Base-by-base conservation (phyloP, 108 stramenopile genomes). In the Nitzschia sp. region DNA sequence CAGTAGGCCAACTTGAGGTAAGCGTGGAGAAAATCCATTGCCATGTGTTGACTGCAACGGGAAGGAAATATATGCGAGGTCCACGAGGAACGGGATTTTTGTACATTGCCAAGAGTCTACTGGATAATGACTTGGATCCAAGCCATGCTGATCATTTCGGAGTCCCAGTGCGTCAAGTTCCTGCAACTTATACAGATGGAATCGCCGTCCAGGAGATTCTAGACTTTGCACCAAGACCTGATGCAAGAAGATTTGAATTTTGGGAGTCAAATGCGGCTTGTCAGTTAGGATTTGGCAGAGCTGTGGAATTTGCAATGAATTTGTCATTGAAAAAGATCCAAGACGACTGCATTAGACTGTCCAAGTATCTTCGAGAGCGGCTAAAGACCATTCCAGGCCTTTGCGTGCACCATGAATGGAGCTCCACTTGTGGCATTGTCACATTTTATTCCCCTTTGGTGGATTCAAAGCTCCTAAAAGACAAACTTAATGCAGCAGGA, bases 41-140 rank as follows among this genome's bases (percentile, higher is more conserved):
- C 55, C 85, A 94, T 54, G 86, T 76, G 25, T 46, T 89, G 33
- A 69, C 79, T 15, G 89, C 86, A 0, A 93, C 92, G 26, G 92
- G 92, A 21, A 75, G 92, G 25, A 94, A 94, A 65, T 94, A 84
- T 72, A 67, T 94, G 1, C 70, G 90, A 34, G 92, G 88, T 13
- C 92, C 92, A 0, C 77, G 92, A 21, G 92, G 92, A 9, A 94
- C 88, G 8, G 92, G 92, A n/a, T 91, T 94, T 70, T 66, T 94
- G 11, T 94, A 81, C 64, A 36, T 90, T 28, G 36, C 71, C 18
- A 49, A 38, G 11, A 57, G 64, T 3, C 60, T 81, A 13, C 8
- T 64, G 19, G 24, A 63, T 73, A 35, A 48, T 48, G n/a, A n/a
- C 33, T 51, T 82, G 24, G 32, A 59, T 42, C 84, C 87, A 3